Conservation (phyloP, 192 early-diverging fungal species). For the Mortierella alpina region DNA sequence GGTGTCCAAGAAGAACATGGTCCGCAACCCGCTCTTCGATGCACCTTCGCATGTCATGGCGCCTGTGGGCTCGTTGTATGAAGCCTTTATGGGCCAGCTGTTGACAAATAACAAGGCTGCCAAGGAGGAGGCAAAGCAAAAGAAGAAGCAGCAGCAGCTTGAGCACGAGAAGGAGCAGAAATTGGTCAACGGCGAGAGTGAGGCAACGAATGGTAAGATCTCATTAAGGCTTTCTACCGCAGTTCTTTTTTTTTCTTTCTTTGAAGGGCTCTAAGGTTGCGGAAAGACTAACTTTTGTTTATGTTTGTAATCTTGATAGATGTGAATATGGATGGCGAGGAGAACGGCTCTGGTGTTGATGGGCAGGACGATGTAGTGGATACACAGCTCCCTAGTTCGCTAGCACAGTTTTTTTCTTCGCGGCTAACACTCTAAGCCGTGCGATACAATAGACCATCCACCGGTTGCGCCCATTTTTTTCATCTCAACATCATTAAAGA, state of each 20-base stretch:
- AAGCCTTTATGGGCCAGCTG: conserved; percentile 60
- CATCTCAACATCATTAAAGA: not conserved
- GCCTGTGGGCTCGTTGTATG: conserved; percentile 59
- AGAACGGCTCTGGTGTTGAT: not conserved
- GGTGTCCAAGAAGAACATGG: conserved; percentile 58
- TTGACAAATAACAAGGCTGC: conserved; percentile 35
- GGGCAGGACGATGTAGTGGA: conserved; percentile 2
- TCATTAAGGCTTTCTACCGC: not conserved
- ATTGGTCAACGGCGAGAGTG: not conserved
- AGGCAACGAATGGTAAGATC: not conserved
- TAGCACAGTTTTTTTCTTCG: conserved; percentile 37
- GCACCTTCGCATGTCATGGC: conserved; percentile 69
- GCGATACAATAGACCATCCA: not conserved
- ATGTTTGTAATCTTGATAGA: conserved; percentile 1
- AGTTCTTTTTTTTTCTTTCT: conserved; percentile 1
- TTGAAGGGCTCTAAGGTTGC: not conserved
- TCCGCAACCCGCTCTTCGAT: conserved; percentile 56
- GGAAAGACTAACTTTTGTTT: not conserved
- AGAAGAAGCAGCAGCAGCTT: conserved; percentile 32
- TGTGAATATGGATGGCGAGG: conserved; percentile 31
- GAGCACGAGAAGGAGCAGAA: conserved; percentile 16
- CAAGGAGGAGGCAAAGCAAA: conserved; percentile 35
- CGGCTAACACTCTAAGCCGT: conserved; percentile 31
- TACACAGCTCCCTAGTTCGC: conserved; percentile 28
- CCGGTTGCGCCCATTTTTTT: not conserved